Conservation (phyloP, 2,329 filamentous ascomycete species). For the Dothideomycetes sp. region DNA sequence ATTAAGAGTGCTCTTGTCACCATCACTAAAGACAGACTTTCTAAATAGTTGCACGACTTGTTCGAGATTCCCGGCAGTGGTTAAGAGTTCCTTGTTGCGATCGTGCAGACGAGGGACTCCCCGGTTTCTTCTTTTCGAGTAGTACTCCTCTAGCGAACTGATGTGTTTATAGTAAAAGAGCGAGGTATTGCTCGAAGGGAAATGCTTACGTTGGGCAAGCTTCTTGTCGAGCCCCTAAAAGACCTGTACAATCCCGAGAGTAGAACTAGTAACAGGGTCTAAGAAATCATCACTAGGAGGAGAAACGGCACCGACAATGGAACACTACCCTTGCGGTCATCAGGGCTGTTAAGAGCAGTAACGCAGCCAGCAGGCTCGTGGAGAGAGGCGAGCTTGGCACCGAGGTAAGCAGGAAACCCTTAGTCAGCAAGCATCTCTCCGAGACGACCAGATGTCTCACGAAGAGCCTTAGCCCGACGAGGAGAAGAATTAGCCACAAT, state of each 20-base stretch:
- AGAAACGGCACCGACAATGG: slow-evolving; percentile 95
- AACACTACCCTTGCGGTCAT: slow-evolving; percentile 82
- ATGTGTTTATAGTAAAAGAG: slow-evolving; percentile 97
- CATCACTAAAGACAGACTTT: slow-evolving; percentile 90
- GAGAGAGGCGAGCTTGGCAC: slow-evolving; percentile 95
- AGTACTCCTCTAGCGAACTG: slow-evolving; percentile 77
- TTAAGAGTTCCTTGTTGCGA: slow-evolving; percentile 84
- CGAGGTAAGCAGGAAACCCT: slow-evolving; percentile 95
- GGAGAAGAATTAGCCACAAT: slow-evolving; percentile 99
- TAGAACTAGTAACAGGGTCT: slow-evolving; percentile 88
- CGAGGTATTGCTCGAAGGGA: slow-evolving; percentile 94
- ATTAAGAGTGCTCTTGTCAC: slow-evolving; percentile 96
- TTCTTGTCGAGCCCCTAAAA: slow-evolving; percentile 99
- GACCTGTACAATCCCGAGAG: slow-evolving; percentile 93
- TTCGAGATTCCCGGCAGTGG: slow-evolving; percentile 92
- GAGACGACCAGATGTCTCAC: slow-evolving; percentile 96
- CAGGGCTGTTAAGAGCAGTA: slow-evolving; percentile 74
- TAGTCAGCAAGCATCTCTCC: slow-evolving; percentile 99
- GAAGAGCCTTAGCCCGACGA: slow-evolving; percentile 94
- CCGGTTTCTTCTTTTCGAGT: slow-evolving; percentile 83
- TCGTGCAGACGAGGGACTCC: slow-evolving; percentile 91
- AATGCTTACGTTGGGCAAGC: slow-evolving; percentile 96
- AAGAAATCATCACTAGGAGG: slow-evolving; percentile 98
- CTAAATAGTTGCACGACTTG: slow-evolving; percentile 98
- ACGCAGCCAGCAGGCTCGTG: slow-evolving; percentile 96